Conservation (phyloP, 2,329 filamentous ascomycete genomes). For the Fusarium sp. region DNA sequence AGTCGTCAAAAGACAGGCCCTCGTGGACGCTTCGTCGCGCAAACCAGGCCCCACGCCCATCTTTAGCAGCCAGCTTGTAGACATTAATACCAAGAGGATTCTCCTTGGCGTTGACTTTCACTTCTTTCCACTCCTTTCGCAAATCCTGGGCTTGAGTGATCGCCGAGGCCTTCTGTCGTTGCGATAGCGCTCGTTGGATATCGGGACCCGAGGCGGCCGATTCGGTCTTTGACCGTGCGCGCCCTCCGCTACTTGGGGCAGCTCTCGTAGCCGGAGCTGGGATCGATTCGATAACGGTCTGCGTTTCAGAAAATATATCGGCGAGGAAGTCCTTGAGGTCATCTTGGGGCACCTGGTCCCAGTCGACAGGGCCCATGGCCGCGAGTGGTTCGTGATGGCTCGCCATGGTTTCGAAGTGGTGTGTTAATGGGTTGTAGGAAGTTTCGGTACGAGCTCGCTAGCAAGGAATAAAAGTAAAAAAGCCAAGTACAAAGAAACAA, state of each 20-base stretch:
- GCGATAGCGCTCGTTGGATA: conserved; percentile 60
- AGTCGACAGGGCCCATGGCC: conserved; percentile 67
- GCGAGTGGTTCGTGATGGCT: conserved; percentile 70
- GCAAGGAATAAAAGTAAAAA: not conserved
- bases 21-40: conserved; percentile 86
- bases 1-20: conserved; percentile 80
- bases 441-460: not conserved
- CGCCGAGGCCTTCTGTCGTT: conserved; percentile 58
- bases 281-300: conserved; percentile 81
- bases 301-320: conserved; percentile 73
- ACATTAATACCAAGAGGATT: conserved; percentile 83
- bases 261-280: conserved; percentile 58
- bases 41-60: conserved; percentile 91
- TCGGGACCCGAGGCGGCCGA: conserved; percentile 64
- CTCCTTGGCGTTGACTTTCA: conserved; percentile 77
- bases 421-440: not conserved
- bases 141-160: conserved; percentile 66
- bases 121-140: conserved; percentile 88
- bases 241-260: conserved; percentile 59
- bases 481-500: not conserved
- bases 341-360: conserved; percentile 59
- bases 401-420: conserved; percentile 57
- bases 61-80: conserved; percentile 83
- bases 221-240: conserved; percentile 67
- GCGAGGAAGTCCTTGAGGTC: conserved; percentile 66